Evolutionary conservation across 1,284 basidiomycete species (phyloP), one percentile per base, ranked within the genome.

Genomic region (Microbotryum silenes-acaulis): DNA sequence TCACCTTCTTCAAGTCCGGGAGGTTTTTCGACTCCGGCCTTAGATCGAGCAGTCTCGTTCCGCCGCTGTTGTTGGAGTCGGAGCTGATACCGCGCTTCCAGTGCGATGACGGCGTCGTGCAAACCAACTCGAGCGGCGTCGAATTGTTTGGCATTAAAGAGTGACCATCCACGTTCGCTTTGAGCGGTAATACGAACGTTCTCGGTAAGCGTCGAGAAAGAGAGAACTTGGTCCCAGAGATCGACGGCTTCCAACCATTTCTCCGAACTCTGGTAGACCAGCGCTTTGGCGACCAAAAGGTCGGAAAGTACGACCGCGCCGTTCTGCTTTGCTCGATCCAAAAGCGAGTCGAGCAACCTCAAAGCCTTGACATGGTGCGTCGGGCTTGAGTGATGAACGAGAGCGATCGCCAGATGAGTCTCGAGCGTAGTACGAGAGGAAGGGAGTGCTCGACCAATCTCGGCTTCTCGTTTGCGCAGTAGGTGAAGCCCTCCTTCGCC

Each of bases 131-230:
- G 74, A 4, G 85, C 89, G 10, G 77, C 74, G 10, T 82, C 79
- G 4, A 81, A 68, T 21, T 81, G 74, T 0, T 80, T 81, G 6
- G 81, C 73, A 64, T 87, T 85, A 64, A 84, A 83, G 47, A 81
- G 77, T 74, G 90, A 92, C 93, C 94, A 97, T 0, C 87, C 91
- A 29, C 80, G 74, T 72, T 97, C 92, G 71, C 93, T 89, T 64
- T 78, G 79, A 0, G 90, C 88, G 48, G 87, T 85, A 7, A 88
- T 71, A n/a, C 80, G 81, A 7, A 81, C 62, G 9, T 66, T 58
- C 74, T 77, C 72, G 2, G 81, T 79, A 60, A 8, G 59, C 63
- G n/a, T 66, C 67, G 25, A 72, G 6, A 82, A 74, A 16, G 75
- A 72, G 1, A 78, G 66, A 18, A 81, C 77, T 6, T 71, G 73